Base-by-base conservation (phyloP, 768 basidiomycete genomes). In the Sporobolomyces pararoseus region DNA sequence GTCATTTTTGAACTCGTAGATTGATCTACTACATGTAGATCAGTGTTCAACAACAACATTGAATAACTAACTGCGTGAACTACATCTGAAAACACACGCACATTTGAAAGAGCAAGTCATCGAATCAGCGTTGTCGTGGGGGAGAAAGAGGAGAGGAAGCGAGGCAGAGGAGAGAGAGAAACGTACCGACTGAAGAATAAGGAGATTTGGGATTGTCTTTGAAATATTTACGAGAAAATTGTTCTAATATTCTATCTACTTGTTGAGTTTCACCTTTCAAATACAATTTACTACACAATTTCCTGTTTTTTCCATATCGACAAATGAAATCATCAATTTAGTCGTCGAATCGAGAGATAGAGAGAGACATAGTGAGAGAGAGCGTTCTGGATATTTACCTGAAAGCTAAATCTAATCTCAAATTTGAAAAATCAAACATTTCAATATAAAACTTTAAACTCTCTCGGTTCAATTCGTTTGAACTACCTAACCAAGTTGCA, bases 241-340 rank as follows among this genome's bases (percentile, higher is more conserved):
- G 88, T 69, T 91, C 92, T 7, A 99, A 83, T 70, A 99, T 97
- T 50, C 96, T 87, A 79, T 98, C 96, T 50, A 99, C 89, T 81
- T 98, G 94, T 77, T 99, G 96, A 0, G 95, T 95, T 79, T 99
- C 96, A 2, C 87, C 96, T 79, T 92, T 94, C 68, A 99, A 84
- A 78, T 85, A 97, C 3, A 99, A 84, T 78, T 95, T 96, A 17
- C 87, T 87, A 78, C 94, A 97, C 16, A 99, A 81, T 29, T 87
- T 87, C 70, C 94, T 93, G 75, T 29, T 42, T 9, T 42, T 42
- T 42, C 17, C 39, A 42, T 9, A 42, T 17, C 39, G 9, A 42
- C 39, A 9, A 42, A 42, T 42, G 10, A 47, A 7, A 13, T 47
- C 23, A 7, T 13, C 46, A 14, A 14, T 23, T 6, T 47, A 47